Evolutionary conservation across 1,139 yeast genomes (phyloP), one percentile per base, ranked within the genome.

Genomic region (Taphrina deformans): DNA sequence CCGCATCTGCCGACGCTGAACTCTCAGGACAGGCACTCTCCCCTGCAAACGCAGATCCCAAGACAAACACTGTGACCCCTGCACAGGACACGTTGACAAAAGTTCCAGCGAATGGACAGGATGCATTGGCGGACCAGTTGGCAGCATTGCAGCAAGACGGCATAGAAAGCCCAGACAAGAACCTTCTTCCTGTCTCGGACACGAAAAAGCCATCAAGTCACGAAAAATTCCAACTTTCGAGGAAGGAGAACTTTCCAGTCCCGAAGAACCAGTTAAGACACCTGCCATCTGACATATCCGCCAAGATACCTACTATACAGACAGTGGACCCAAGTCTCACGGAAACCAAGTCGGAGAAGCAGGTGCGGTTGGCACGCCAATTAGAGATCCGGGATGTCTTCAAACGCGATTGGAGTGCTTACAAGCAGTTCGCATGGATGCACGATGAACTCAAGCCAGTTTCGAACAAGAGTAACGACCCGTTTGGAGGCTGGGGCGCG

Each of bases 401-500:
- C 73, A 71, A 78, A 70, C 80, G 79, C 48, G 82, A 87, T 9
- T 92, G 97, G 97, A 79, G 79, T 41, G 88, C 88, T 60, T 92
- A 93, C 72, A 85, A 83, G 63, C 77, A 80, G 61, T 80, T 88
- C 71, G 98, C 89, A 0, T 91, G 96, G 95, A 97, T 97, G 2
- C 79, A 78, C 66, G 96, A 88, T 71, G 82, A 84, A 2, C 88
- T 86, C 72, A 76, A 78, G 40, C 89, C 97, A 0, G 74, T 88
- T 18, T 74, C 82, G 10, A 82, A 85, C 64, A 74, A 72, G 1
- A 91, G 90, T 14, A 79, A 82, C 66, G 88, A 90, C 72, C 88
- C 90, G 90, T 62, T 66, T 31, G 86, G 86, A 6, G 97, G 98
- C 0, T 76, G 92, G 71, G 99, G 98, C 1, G 92, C 97, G 97